Base-by-base conservation (phyloP, 306 rosid genomes). In the Vigna nakashimae region DNA sequence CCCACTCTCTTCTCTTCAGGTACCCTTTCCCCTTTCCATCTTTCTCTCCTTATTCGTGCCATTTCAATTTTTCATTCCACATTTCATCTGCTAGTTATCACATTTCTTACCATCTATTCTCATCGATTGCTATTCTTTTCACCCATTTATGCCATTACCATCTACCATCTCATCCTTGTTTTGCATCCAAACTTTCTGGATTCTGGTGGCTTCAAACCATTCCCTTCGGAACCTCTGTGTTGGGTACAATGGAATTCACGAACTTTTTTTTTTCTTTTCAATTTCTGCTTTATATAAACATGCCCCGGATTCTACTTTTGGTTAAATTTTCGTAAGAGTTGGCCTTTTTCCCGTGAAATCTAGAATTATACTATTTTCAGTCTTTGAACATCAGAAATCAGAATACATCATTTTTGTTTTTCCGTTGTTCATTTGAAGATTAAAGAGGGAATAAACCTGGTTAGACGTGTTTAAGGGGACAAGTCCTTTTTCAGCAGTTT, bases 361-460 rank as follows among this genome's bases (percentile, higher is more conserved):
- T 71, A 24, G 46, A 45, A 45, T 43, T 16, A 5, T 14, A 9
- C 59, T 42, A 32, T 36, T 79, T 45, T 73, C 38, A 16, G 11
- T 38, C 32, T 14, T 49, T 78, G 85, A 89, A 64, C 13, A 87
- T 85, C 49, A 82, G 86, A 75, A 82, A 87, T 85, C 49, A 80
- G 85, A 75, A 82, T 85, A 73, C 84, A 43, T 81, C 89, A 1
- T 87, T 89, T 22, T 79, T 85, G 2, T 42, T 40, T 40, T 40
- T 40, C 11, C 9, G 84, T 83, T 79, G 87, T 91, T 76, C 82
- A 78, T 81, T 12, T 51, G 32, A 38, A 53, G 93, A 88, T 90
- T 20, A 88, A 82, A 76, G 89, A 92, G 75, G 89, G 86, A 74
- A 85, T 51, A 77, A 87, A 36, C 88, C 85, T 81, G 84, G 13